Evolutionary conservation across 768 basidiomycete genomes (phyloP).

Genomic region (Boletus insuetus): DNA sequence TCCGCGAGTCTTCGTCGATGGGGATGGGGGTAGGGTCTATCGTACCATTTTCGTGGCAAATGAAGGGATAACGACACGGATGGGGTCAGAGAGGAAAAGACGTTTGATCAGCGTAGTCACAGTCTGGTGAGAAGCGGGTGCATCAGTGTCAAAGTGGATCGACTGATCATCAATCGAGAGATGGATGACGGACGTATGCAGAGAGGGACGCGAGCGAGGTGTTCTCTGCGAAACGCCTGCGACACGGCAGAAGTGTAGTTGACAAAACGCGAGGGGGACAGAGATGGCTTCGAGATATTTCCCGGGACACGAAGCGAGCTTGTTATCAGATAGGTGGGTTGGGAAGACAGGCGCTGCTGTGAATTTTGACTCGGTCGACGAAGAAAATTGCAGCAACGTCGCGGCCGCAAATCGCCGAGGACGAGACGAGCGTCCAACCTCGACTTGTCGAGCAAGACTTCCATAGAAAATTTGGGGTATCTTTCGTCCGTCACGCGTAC

Average conservation of each 20-base stretch:
- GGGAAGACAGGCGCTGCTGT: slow-evolving; percentile 26
- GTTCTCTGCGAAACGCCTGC: too few relatives aligned
- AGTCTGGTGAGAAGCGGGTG: too few relatives aligned
- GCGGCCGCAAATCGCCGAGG: too few relatives aligned
- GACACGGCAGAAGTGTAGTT: slow-evolving; percentile 14
- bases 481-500: too few relatives aligned
- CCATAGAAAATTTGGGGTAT: too few relatives aligned
- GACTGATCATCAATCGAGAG: too few relatives aligned
- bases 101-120: too few relatives aligned
- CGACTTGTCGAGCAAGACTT: too few relatives aligned
- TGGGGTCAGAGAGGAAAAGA: background rate
- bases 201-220: too few relatives aligned
- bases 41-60: slow-evolving; percentile 30
- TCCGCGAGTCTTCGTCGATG: slow-evolving; percentile 34
- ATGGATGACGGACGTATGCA: too few relatives aligned
- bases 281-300: slow-evolving; percentile 33
- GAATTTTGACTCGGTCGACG: background rate
- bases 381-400: background rate
- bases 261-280: slow-evolving; percentile 22
- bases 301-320: background rate
- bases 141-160: too few relatives aligned
- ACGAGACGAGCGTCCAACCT: too few relatives aligned
- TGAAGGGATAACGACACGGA: slow-evolving; percentile 24
- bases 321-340: slow-evolving; percentile 21
- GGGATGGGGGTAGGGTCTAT: slow-evolving; percentile 17